A percentile compares a stretch with the other conserved stretches of the same genome.
These are phyloP conservation scores for Yarrowia sp. DNA, from an alignment of 805 yeast species.

Conservation along the genomic window DNA sequence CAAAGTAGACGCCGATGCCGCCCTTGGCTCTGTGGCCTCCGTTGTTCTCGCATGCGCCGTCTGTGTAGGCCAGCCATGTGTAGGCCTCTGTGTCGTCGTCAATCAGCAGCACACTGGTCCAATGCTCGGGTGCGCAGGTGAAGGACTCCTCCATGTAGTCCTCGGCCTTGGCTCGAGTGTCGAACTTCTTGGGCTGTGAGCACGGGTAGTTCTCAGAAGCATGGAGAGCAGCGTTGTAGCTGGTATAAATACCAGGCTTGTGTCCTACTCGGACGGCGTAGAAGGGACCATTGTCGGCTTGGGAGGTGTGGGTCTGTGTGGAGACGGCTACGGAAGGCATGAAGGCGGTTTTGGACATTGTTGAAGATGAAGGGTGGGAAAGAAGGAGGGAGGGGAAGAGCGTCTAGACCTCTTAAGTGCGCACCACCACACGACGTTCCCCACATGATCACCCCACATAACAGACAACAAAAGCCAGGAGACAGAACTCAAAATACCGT, in stretches of 20 bases:
- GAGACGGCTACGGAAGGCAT: background rate
- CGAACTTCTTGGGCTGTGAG: constrained; percentile 21
- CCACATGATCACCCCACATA: constrained; percentile 16
- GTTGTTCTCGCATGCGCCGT: constrained; percentile 56
- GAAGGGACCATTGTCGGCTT: constrained; percentile 3
- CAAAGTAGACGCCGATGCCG: constrained; percentile 54
- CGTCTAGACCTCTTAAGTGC: background rate
- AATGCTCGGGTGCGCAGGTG: constrained; percentile 16
- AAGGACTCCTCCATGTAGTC: constrained; percentile 18
- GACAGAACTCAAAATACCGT: background rate
- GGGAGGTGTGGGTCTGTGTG: background rate
- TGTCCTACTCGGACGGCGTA: constrained; percentile 12
- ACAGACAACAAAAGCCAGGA: background rate
- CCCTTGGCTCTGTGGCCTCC: constrained; percentile 81
- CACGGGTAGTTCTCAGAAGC: constrained; percentile 15
- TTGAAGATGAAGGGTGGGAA: background rate
- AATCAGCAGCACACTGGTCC: constrained; percentile 38
- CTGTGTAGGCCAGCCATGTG: constrained; percentile 51
- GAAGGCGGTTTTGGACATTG: background rate
- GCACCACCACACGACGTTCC: background rate
- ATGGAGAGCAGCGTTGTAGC: background rate
- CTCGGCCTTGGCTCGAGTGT: constrained; percentile 7
- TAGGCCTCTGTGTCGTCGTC: constrained; percentile 63
- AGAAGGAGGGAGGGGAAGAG: background rate
- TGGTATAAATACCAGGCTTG: constrained; percentile 4